Evolutionary conservation across 1,139 yeast species (phyloP), one percentile per base, ranked within the genome.

Genomic region (Pichia cactophila): DNA sequence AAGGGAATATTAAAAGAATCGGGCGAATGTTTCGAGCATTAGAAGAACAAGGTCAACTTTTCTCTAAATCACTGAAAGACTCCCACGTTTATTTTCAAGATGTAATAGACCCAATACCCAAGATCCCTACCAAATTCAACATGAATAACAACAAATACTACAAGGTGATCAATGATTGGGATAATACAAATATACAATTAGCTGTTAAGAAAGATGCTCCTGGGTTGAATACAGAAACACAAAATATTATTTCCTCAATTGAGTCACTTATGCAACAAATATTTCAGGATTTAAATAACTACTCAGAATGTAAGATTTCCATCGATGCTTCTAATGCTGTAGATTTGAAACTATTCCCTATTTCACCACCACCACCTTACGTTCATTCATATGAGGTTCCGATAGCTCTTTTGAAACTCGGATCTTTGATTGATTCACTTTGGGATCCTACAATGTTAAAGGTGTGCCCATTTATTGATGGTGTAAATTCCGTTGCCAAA

Each of bases 381-480:
- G 69, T 87, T 59, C 68, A 79, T 78, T 45, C 89, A 37, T 72
- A 76, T 59, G 96, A 92, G 63, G 98, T 92, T 0, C 98, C 98
- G 0, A 79, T 89, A 3, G 78, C 95, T 5, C 83, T 92, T 0
- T 95, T 90, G 2, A 80, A 82, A 49, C 68, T 90, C 37, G 74
- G 74, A 39, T 71, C 78, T 37, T 71, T 92, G 55, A 82, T 87
- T 35, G 98, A 92, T 65, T 85, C 85, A 7, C 86, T 86, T 59
- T 92, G 98, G 97, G 98, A 92, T 63, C 97, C 97, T 1, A 92
- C 97, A 2, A 85, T 92, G 94, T 72, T 88, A 42, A 84, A 85
- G 56, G 86, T 92, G 35, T 69, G 88, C 14, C 96, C 97, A 0
- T 85, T 74, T 58, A 87, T 92, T 43, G 80, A 94, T 61, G 98